phyloP scores from a whole-genome alignment of 1,284 basidiomycete genomes.

The Ganoderma multipileum region DNA sequence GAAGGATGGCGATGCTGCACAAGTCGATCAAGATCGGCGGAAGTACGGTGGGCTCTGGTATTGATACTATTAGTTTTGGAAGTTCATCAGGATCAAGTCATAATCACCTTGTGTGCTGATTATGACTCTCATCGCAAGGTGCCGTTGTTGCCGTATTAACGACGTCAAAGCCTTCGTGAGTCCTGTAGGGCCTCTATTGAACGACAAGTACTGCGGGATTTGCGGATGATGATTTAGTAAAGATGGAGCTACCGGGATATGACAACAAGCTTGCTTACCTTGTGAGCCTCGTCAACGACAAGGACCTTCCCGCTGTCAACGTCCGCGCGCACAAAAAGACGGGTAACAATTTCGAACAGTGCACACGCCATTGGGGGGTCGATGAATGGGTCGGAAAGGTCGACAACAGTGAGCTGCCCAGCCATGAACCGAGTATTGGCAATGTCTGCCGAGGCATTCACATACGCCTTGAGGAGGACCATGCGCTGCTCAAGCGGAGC shows the following conservation, averaged over 20 bases:
- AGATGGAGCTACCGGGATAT: background rate
- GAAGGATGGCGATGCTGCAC: slow-evolving; percentile 67
- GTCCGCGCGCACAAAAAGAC: slow-evolving; percentile 69
- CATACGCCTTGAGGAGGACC: slow-evolving; percentile 59
- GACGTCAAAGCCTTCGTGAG: slow-evolving; percentile 65
- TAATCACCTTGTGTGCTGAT: slow-evolving; percentile 72
- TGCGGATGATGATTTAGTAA: slow-evolving; percentile 2
- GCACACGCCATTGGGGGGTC: slow-evolving; percentile 71
- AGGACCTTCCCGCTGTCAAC: slow-evolving; percentile 72
- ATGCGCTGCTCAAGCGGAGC: slow-evolving; percentile 64
- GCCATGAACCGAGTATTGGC: slow-evolving; percentile 48
- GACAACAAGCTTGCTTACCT: slow-evolving; percentile 48
- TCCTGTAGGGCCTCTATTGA: slow-evolving; percentile 44
- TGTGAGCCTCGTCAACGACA: slow-evolving; percentile 79
- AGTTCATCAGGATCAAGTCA: background rate
- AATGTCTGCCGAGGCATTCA: slow-evolving; percentile 42
- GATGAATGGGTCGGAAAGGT: slow-evolving; percentile 76
- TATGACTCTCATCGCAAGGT: slow-evolving; percentile 73
- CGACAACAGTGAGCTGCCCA: slow-evolving; percentile 68
- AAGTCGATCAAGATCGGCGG: slow-evolving; percentile 73
- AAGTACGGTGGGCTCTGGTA: slow-evolving; percentile 72
- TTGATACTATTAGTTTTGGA: background rate
- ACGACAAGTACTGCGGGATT: slow-evolving; percentile 61
- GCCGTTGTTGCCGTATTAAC: slow-evolving; percentile 73
- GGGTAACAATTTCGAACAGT: slow-evolving; percentile 71